These are phyloP conservation scores for Fusarium sp. DNA, from an alignment of 2,329 filamentous ascomycete species.

Conservation along the genomic window DNA sequence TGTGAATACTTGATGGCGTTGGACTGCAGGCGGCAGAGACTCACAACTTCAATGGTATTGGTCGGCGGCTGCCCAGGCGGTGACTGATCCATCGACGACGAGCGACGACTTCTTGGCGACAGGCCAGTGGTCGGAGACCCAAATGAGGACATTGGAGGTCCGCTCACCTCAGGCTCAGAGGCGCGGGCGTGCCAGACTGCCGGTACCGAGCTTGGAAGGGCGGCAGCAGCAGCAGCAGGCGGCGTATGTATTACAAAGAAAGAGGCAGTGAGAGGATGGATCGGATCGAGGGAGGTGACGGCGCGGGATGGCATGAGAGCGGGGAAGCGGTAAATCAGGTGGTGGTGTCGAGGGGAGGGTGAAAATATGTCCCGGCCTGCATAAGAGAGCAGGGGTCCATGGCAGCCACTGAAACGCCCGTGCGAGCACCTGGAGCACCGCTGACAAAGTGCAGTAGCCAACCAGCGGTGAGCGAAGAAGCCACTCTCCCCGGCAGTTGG, in stretches of 20 bases:
- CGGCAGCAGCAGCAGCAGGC: neutral
- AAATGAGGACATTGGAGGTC: neutral
- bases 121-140: neutral
- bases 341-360: neutral
- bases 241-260: neutral
- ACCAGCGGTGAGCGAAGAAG: neutral
- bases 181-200: neutral
- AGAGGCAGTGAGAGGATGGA: neutral
- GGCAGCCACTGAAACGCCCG: neutral
- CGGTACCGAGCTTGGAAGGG: neutral
- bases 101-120: neutral
- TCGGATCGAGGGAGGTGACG: neutral
- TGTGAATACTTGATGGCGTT: neutral
- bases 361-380: too few species aligned
- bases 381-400: neutral
- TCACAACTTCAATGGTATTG: constrained; percentile 4
- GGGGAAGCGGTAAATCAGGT: constrained; percentile 2
- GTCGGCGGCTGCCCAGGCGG: neutral
- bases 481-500: neutral
- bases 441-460: neutral
- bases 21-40: neutral
- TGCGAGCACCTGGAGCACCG: neutral
- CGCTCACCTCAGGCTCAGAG: neutral
- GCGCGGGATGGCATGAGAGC: neutral
- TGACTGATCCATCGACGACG: neutral